Evolutionary conservation across 148 eudicot genomes (phyloP).

Genomic region (Bassia scoparia): DNA sequence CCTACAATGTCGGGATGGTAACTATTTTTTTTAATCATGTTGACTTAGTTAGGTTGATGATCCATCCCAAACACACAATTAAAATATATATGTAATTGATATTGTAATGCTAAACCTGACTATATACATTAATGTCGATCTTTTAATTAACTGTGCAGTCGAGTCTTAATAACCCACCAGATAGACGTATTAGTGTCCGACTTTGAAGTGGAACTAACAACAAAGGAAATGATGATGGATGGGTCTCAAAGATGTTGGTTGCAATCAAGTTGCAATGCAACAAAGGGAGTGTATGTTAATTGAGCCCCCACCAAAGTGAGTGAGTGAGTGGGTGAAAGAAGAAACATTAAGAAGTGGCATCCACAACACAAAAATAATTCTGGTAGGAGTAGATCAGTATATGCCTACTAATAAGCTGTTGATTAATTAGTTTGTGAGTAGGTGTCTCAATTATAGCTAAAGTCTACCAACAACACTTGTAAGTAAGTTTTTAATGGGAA

Average conservation of each 20-base stretch:
- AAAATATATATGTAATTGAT: too few species aligned
- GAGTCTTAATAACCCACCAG: too few species aligned
- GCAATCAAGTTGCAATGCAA: slow-evolving; percentile 15
- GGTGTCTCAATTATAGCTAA: slow-evolving; percentile 24
- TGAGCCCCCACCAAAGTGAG: background rate
- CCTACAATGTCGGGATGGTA: too few species aligned
- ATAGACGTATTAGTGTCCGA: too few species aligned
- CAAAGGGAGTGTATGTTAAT: too few species aligned
- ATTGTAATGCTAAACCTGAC: too few species aligned
- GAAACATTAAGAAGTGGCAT: slow-evolving; percentile 4
- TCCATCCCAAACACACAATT: too few species aligned
- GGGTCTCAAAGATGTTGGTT: slow-evolving; percentile 5
- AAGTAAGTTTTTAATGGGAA: background rate
- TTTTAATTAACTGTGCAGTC: too few species aligned
- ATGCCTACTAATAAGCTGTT: background rate
- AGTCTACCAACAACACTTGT: slow-evolving; percentile 20
- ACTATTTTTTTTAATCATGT: too few species aligned
- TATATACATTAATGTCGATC: too few species aligned
- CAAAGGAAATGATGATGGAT: background rate
- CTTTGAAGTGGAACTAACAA: background rate
- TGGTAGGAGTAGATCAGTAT: background rate
- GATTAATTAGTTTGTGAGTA: slow-evolving; percentile 1
- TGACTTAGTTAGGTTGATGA: too few species aligned
- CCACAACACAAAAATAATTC: background rate
- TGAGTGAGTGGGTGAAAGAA: background rate